Evolutionary conservation across 345 rosid species (phyloP), one percentile per base, ranked within the genome.

Genomic region (Psidium friedrichsthalianum): DNA sequence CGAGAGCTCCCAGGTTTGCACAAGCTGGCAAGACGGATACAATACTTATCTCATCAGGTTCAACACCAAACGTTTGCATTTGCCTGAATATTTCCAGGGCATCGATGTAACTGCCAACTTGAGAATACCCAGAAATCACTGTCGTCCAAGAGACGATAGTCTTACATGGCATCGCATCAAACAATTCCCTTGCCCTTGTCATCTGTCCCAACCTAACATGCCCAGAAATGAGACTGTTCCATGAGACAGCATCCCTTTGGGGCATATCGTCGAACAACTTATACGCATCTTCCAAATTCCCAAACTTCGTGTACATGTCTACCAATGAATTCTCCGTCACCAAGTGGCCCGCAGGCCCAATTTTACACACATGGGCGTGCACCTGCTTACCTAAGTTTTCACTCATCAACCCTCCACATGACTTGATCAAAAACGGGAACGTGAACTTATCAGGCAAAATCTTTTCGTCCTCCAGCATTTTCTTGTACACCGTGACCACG

Each of bases 111-210:
- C 89, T 32, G 16, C 91, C 91, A 16, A 82, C 90, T 69, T 57
- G 90, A 0, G 89, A 85, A 84, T 86, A 91, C 56, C 98, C 98
- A 0, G 95, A 88, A 82, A 94, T 91, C 90, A 95, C 90, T 3
- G 90, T 88, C 18, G 94, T 94, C 94, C 95, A 95, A 6, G 98
- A 93, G 32, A 94, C 93, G 84, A 94, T 85, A 15, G 89, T 92
- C 84, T 86, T 88, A 36, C 56, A 80, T 5, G 90, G 88, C 93
- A 94, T 90, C 3, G 25, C 21, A 83, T 52, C 83, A 82, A 94
- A 94, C 82, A 94, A 56, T 1, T 56, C 85, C 82, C 90, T 88
- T 0, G 96, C 95, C 83, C 88, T 89, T 82, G 57, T 92, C 91
- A 94, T 69, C 81, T 88, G 74, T 36, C 96, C 98, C 83, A 53